These are phyloP conservation scores for Corymbia calophylla DNA, from an alignment of 441 rosid genomes.

Conservation along the genomic window DNA sequence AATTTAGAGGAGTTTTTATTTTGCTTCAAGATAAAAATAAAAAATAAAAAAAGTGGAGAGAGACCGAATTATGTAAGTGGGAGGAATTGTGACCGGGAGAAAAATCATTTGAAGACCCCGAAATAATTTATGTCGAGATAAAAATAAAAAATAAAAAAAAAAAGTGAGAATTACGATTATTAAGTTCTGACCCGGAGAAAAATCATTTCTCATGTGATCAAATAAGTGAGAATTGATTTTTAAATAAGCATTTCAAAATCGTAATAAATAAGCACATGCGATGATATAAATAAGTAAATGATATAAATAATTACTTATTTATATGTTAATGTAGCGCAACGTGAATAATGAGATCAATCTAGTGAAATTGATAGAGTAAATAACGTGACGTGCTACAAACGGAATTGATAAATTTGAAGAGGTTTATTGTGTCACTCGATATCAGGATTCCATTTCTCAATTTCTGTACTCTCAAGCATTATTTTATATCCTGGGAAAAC, in stretches of 20 bases:
- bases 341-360: not conserved
- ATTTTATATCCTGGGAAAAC: not conserved
- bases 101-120: accelerated
- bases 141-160: no score
- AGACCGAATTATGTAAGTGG: not conserved
- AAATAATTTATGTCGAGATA: not conserved
- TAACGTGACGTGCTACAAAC: not conserved
- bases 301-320: not conserved
- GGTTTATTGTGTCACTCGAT: not conserved
- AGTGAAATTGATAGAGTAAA: not conserved
- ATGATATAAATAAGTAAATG: not conserved
- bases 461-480: not conserved
- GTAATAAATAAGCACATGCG: no score
- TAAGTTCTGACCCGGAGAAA: no score
- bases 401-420: no score
- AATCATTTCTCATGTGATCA: accelerated
- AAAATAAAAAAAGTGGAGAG: accelerated
- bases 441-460: not conserved
- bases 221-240: not conserved
- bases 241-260: not conserved
- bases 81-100: not conserved
- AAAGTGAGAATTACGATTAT: not conserved
- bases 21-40: not conserved
- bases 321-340: not conserved
- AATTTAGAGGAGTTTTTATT: not conserved